phyloP scores from a whole-genome alignment of 202 grass and related monocot genomes.

The Brachypodium distachyon region DNA sequence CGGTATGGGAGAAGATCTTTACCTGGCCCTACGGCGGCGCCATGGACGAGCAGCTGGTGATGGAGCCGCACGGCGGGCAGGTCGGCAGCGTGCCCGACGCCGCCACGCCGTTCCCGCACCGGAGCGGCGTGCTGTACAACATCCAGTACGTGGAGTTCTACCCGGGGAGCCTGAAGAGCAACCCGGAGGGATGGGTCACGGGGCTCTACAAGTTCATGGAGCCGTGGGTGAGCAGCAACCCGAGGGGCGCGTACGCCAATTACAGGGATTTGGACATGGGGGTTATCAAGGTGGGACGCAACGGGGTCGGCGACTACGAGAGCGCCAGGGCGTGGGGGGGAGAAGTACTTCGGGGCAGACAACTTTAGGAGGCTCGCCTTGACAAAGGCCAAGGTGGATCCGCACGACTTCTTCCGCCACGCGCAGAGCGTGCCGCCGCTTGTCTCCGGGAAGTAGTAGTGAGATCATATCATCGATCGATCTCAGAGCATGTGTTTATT shows the following conservation, averaged over 20 bases:
- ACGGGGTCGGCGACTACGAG: conserved; percentile 11
- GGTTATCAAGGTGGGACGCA: not conserved
- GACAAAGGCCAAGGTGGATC: conserved; percentile 39
- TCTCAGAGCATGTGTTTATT: no score
- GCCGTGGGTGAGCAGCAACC: conserved; percentile 26
- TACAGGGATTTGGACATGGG: conserved; percentile 56
- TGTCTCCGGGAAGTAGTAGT: no score
- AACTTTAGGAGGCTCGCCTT: conserved; percentile 57
- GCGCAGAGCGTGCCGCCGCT: not conserved
- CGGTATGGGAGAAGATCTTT: not conserved
- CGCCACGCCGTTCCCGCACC: conserved; percentile 48
- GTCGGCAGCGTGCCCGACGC: conserved; percentile 3
- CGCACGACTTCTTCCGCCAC: conserved; percentile 11
- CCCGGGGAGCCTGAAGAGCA: not conserved
- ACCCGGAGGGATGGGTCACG: conserved; percentile 21
- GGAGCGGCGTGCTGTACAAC: conserved; percentile 42
- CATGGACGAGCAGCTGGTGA: not conserved
- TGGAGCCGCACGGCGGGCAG: conserved; percentile 22
- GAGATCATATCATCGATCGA: no score
- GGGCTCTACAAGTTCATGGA: conserved; percentile 28
- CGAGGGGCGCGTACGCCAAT: conserved; percentile 44
- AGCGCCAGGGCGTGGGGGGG: conserved; percentile 40
- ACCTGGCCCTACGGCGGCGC: conserved; percentile 3
- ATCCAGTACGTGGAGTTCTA: conserved; percentile 48
- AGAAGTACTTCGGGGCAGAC: conserved; percentile 46